Base-by-base conservation (phyloP, 2,329 filamentous ascomycete genomes). In the Arthroderma sp. region DNA sequence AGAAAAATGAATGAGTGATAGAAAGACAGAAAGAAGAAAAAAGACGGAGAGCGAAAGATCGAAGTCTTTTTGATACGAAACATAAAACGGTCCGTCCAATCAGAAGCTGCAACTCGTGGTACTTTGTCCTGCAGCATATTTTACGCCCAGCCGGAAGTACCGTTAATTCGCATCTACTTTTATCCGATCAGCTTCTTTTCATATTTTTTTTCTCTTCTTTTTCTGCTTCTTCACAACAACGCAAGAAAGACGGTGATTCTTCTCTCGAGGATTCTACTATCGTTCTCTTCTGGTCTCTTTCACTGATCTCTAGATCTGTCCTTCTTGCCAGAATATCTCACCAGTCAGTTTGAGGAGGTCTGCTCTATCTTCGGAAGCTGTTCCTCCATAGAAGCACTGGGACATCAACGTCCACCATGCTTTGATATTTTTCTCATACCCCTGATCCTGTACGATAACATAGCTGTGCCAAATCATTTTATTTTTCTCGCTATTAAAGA, bases 261-360 rank as follows among this genome's bases (percentile, higher is more conserved):
- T 22, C 15, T 22, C 15, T 22, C 15, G 15, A 43, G 15, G 31
- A 28, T 43, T 29, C 22, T 11, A 43, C 30, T 28, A 40, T 29
- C 29, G 9, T 6, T 27, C 10, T 8, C 32, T 22, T 42, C 6
- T 27, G 15, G 15, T 36, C 3, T 36, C 28, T 7, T 29, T 11
- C 15, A 11, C 6, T 27, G 28, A 27, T 28, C n/a, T 40, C 10
- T 41, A 43, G 9, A 36, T 28, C 7, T 11, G 31, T 43, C 9
- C 10, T 53, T 54, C 55, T 65, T 67, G 64, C 64, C 50, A 67
- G 61, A 67, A 52, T 43, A 57, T 46, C 57, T 44, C 43, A 52
- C 61, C 64, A 65, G 62, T 60, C 55, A 61, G 66, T 68, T 68
- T 69, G 66, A 69, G 65, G 65, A 60, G 62, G 56, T 56, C 61